Evolutionary conservation across 768 basidiomycete genomes (phyloP), one percentile per base, ranked within the genome.

Genomic region (Suillus variegatus): DNA sequence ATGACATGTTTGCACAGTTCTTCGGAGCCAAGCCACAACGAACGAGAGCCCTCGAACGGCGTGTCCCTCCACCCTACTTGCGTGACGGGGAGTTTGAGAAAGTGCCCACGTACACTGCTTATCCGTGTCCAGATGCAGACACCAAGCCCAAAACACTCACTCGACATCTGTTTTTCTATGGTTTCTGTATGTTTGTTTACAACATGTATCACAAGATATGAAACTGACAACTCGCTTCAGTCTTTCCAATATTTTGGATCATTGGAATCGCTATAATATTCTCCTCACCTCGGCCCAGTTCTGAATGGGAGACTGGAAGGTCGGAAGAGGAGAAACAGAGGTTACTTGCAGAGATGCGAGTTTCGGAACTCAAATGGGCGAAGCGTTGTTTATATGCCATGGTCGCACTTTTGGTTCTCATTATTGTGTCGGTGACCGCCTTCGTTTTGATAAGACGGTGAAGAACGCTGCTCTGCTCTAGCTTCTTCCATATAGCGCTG

Each of bases 181-280:
- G 87, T 52, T 88, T 89, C 70, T 71, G 88, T 88, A 69, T 71
- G 87, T 76, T 22, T 46, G 62, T 40, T 60, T 54, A 22, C 47
- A 14, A 54, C 55, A 67, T 62, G 64, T 64, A 38, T 22, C n/a
- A 12, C 16, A 22, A 40, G 58, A 67, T 2, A 63, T 57, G 4
- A 18, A 10, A 7, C 16, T 55, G 16, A 22, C 54, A 36, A 36
- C 22, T 66, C 65, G 62, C 28, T 60, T 7, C 20, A 89, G 87
- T 88, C 60, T 88, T 88, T 72, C 85, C 85, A 3, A 78, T 84
- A 47, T 88, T 89, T 73, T 88, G 87, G 87, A 78, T 83, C 54
- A 77, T 88, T 62, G 87, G 87, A 25, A 79, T 82, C 35, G 78
- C 85, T 71, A 85, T 89, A 68, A 80, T 88, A 22, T 73, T 84